Percentiles rank a stretch among this genome's conserved stretches.
phyloP scores from a whole-genome alignment of 2,329 filamentous ascomycete species.

The Sclerotinia borealis region DNA sequence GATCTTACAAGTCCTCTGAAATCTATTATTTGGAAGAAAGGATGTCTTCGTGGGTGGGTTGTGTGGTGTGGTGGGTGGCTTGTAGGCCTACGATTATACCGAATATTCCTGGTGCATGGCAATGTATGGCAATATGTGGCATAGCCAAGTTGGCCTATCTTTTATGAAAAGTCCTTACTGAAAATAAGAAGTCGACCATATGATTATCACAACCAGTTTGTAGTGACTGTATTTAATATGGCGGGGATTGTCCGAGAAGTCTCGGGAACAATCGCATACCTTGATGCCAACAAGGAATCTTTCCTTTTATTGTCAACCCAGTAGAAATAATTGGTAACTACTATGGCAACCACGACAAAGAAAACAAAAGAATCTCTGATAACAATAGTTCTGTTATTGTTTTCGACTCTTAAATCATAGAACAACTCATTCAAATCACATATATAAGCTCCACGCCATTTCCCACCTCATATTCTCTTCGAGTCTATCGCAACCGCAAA shows the following conservation, averaged over 20 bases:
- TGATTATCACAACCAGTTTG: neutral
- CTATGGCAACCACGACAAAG: neutral
- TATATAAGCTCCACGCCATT: neutral
- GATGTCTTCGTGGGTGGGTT: too few relatives aligned
- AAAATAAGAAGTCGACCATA: neutral
- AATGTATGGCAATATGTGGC: too few relatives aligned
- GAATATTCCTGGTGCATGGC: neutral
- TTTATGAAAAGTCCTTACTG: neutral
- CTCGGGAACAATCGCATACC: neutral
- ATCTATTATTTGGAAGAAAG: neutral
- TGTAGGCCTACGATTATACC: too few relatives aligned
- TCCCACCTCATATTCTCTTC: neutral
- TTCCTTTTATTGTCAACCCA: neutral
- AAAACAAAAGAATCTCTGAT: neutral
- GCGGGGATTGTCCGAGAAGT: neutral
- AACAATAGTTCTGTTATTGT: neutral
- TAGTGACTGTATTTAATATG: too few relatives aligned
- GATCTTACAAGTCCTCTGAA: neutral
- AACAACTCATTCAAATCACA: neutral
- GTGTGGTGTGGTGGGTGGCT: too few relatives aligned
- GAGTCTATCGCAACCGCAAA: slow-evolving; percentile 2
- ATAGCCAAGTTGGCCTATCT: too few relatives aligned
- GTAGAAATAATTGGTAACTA: neutral
- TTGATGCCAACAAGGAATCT: neutral
- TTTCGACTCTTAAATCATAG: neutral